Base-by-base conservation (phyloP, 129 eudicot genomes). In the Helianthus tuberosus region DNA sequence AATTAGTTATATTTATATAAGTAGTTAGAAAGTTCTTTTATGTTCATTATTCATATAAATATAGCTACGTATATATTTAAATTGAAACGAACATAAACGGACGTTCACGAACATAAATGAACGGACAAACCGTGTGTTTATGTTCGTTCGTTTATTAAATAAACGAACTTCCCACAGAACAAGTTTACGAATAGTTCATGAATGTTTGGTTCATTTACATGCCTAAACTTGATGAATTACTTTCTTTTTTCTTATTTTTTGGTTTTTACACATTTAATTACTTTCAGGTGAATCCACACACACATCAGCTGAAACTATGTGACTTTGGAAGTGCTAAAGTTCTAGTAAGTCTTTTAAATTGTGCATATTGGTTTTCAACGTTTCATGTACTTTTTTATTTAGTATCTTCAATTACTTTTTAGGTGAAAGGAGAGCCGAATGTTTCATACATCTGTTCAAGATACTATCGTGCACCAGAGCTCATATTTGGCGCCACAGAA, bases 261-360 rank as follows among this genome's bases (percentile, higher is more conserved):
- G 51, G 50, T n/a, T 63, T 50, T 64, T 36, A 63, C 63, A 16
- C 43, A 11, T 29, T 46, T 27, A 29, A 5, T 58, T 54, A 54
- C 60, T 68, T 73, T 77, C 85, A 95, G 99, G 99, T 91, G 83
- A 95, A 95, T 87, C 99, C 99, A 71, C 99, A 95, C 67, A 95
- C 99, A 20, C 99, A 95, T 73, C 99, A 95, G 84, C 86, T 95
- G 87, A 95, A 95, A 77, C 74, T 95, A 49, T 95, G 99, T 36
- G 99, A 95, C 76, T 95, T 95, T 81, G 97, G 99, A 74, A 95
- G 99, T 85, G 99, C 99, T 71, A 95, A 95, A 95, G 96, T 91
- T 77, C 73, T 95, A 92, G 99, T 95, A 83, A 79, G 91, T 77
- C 74, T 81, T 60, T 15, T 50, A 38, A 49, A 74, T 55, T 20